Percentiles rank a stretch among this genome's conserved stretches.
Evolutionary conservation across 192 early-diverging fungal genomes (phyloP).

Genomic region (Martensiomyces pterosporus): DNA sequence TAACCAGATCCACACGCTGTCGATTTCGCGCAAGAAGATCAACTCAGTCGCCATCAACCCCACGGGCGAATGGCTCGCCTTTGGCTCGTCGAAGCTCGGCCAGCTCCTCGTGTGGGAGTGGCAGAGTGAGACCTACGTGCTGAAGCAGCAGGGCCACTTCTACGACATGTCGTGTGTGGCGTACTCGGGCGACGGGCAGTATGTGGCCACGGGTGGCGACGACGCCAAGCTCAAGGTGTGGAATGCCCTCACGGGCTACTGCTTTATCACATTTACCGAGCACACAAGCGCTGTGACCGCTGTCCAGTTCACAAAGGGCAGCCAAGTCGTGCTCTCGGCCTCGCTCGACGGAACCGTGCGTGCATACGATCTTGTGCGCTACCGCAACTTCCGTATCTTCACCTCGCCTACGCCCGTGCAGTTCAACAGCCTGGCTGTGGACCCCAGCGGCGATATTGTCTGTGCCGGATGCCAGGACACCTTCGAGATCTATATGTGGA

Average conservation of each 20-base stretch:
- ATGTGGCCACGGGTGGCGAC: constrained; percentile 91
- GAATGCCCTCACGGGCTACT: constrained; percentile 94
- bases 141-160: constrained; percentile 98
- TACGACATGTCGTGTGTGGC: constrained; percentile 88
- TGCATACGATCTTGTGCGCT: constrained; percentile 96
- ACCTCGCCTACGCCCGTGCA: constrained; percentile 93
- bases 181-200: constrained; percentile 91
- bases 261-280: constrained; percentile 96
- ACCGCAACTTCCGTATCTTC: constrained; percentile 98
- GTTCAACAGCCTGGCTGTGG: constrained; percentile 89
- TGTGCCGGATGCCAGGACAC: constrained; percentile 91
- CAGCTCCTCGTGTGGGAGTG: constrained; percentile 99
- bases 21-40: constrained; percentile 93
- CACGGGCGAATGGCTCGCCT: constrained; percentile 95
- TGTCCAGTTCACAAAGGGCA: constrained; percentile 86
- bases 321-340: constrained; percentile 88
- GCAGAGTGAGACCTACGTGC: constrained; percentile 98
- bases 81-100: constrained; percentile 86
- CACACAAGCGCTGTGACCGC: constrained; percentile 78
- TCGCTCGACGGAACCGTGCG: constrained; percentile 97
- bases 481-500: constrained; percentile 98
- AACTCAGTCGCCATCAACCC: constrained; percentile 83
- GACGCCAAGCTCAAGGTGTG: constrained; percentile 98
- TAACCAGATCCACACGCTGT: constrained; percentile 89
- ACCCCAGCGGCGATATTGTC: constrained; percentile 94